Base-by-base conservation (phyloP, 495 filamentous ascomycete species). In the Talaromyces trachyspermus region DNA sequence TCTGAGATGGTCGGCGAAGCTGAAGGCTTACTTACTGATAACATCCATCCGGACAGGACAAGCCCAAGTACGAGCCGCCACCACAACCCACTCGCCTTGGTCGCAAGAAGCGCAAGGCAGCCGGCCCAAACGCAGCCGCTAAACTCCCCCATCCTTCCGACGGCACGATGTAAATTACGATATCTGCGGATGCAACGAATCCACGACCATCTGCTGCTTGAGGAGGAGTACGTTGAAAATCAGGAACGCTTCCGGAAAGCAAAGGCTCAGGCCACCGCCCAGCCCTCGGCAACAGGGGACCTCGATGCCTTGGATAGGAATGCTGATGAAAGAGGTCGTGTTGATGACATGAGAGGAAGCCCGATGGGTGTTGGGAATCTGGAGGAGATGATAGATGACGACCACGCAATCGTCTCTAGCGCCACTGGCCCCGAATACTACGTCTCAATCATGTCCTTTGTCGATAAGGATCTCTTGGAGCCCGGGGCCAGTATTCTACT, bases 401-500 rank as follows among this genome's bases (percentile, higher is more conserved):
- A 99, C 69, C 92, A 99, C 60, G 92, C 92, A 49, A 99, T 99
- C 59, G 94, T 99, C 33, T 95, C 88, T 8, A 95, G 88, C 62
- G 91, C 94, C 3, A 96, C 94, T 10, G 92, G 92, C 0, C 94
- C 92, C 2, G 92, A 99, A 64, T 99, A 96, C 73, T 99, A 99
- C 63, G 92, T 99, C 49, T 95, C 89, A 43, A 99, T 99, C 77
- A 99, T 99, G 92, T 96, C 91, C 32, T 99, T 99, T 57, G 92
- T 99, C 30, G 92, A 99, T 72, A 99, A 99, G 69, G 92, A 99
- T 58, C 78, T 99, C 9, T 80, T 99, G 12, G 92, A 99, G 65
- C 92, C 92, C 4, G 92, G 92, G 44, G 90, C 92, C 14, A 95
- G 88, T 59, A 91, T 99, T 49, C 73, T 99, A 23, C 73, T 99